These are phyloP conservation scores for Firmiana major DNA, from an alignment of 345 rosid species.

Conservation along the genomic window DNA sequence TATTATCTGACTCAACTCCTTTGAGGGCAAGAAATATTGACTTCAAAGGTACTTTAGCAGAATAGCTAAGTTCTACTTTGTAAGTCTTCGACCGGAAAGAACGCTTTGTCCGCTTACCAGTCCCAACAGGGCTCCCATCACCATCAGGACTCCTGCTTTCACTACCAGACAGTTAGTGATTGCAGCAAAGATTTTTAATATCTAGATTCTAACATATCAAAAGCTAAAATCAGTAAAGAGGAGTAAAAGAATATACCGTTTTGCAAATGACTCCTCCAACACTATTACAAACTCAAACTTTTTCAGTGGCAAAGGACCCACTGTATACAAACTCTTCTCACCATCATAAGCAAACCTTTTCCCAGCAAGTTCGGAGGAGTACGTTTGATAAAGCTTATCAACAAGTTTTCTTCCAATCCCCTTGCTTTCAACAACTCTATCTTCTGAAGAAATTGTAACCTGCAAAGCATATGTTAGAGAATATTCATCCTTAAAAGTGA, in stretches of 20 bases:
- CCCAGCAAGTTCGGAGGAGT: constrained; percentile 53
- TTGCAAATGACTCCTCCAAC: constrained; percentile 61
- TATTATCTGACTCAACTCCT: constrained; percentile 42
- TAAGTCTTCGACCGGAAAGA: constrained; percentile 53
- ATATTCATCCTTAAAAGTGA: constrained; percentile 9
- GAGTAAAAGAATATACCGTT: constrained; percentile 33
- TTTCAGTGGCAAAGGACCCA: constrained; percentile 70
- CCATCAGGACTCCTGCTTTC: constrained; percentile 32
- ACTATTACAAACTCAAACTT: constrained; percentile 56
- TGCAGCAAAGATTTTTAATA: background rate
- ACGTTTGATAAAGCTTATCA: constrained; percentile 63
- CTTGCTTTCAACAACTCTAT: constrained; percentile 51
- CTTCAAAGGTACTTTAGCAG: constrained; percentile 58
- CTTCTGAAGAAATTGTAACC: constrained; percentile 66
- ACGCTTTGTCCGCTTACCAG: constrained; percentile 53
- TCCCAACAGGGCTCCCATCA: constrained; percentile 30
- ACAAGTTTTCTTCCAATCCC: constrained; percentile 69
- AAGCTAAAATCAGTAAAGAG: constrained; percentile 5
- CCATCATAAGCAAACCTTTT: constrained; percentile 83
- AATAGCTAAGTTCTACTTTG: constrained; percentile 50
- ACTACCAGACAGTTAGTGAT: constrained; percentile 18
- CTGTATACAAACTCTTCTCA: constrained; percentile 64
- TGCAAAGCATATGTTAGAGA: constrained; percentile 21
- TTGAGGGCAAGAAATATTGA: constrained; percentile 42
- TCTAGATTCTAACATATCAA: background rate